These are phyloP conservation scores for Sechiopsis laciniata DNA, from an alignment of 306 rosid species.

Conservation along the genomic window DNA sequence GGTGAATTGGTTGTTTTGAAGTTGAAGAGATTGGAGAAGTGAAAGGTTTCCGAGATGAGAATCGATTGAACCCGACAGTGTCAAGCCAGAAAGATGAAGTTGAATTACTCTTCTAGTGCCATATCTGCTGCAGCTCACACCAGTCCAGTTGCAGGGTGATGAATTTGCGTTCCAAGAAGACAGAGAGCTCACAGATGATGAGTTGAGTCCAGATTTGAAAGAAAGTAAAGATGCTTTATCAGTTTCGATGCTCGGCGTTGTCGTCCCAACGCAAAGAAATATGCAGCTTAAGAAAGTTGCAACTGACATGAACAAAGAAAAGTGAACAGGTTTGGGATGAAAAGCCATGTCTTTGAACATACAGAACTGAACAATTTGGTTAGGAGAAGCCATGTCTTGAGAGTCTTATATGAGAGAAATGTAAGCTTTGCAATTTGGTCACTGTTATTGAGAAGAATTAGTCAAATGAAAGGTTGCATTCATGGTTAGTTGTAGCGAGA, in stretches of 20 bases:
- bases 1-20: slow-evolving; percentile 40
- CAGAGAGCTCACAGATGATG: not conserved
- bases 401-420: no score
- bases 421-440: no score
- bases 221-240: slow-evolving; percentile 59
- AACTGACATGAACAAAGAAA: not conserved
- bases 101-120: slow-evolving; percentile 35
- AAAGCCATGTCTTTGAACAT: not conserved
- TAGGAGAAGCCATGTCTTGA: no score
- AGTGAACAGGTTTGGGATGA: not conserved
- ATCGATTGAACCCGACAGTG: slow-evolving; percentile 43
- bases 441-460: no score
- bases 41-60: slow-evolving; percentile 51
- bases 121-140: slow-evolving; percentile 43
- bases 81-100: slow-evolving; percentile 39
- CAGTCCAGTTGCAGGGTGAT: slow-evolving; percentile 59
- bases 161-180: slow-evolving; percentile 43
- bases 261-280: not conserved
- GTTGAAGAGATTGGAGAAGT: slow-evolving; percentile 41
- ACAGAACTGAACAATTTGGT: no score
- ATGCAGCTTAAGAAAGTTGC: not conserved
- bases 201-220: slow-evolving; percentile 34
- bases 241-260: slow-evolving; percentile 25
- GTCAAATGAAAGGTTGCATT: no score
- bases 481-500: no score